A percentile compares a stretch with the other conserved stretches of the same genome.
These are phyloP conservation scores for Arachis hypogaea DNA, from an alignment of 306 rosid genomes.

Conservation along the genomic window DNA sequence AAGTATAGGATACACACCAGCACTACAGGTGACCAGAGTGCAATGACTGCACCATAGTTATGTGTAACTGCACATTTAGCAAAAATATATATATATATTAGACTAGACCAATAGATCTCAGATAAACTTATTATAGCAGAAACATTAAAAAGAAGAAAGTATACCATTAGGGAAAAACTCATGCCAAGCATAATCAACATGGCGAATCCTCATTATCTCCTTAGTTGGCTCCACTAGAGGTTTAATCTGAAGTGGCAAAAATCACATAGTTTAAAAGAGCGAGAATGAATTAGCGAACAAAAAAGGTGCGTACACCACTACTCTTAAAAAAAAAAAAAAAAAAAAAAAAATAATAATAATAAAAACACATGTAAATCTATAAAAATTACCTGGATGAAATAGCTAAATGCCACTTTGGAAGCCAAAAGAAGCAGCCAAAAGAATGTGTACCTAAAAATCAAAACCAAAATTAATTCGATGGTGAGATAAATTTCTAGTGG, in stretches of 20 bases:
- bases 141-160: slow-evolving; percentile 38
- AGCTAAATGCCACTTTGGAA: slow-evolving; percentile 81
- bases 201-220: slow-evolving; percentile 78
- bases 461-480: slow-evolving; percentile 20
- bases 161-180: slow-evolving; percentile 92
- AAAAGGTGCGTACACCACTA: background rate
- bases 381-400: slow-evolving; percentile 75
- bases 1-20: slow-evolving; percentile 58
- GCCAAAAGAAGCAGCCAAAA: slow-evolving; percentile 90
- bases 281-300: slow-evolving; percentile 23
- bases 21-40: slow-evolving; percentile 87
- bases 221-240: slow-evolving; percentile 89
- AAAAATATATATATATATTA: slow-evolving; percentile 24
- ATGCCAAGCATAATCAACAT: slow-evolving; percentile 78
- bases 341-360: no score
- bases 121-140: slow-evolving; percentile 17
- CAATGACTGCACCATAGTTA: slow-evolving; percentile 75
- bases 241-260: slow-evolving; percentile 62
- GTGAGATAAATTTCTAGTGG: slow-evolving; percentile 35
- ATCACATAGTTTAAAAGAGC: slow-evolving; percentile 23
- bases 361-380: slow-evolving; percentile 1
- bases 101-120: slow-evolving; percentile 37
- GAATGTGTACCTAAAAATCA: slow-evolving; percentile 79
- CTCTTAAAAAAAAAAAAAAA: no score
- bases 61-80: slow-evolving; percentile 60